Evolutionary conservation across 495 filamentous ascomycete genomes (phyloP), one percentile per base, ranked within the genome.

Genomic region (Neurospora sp.): DNA sequence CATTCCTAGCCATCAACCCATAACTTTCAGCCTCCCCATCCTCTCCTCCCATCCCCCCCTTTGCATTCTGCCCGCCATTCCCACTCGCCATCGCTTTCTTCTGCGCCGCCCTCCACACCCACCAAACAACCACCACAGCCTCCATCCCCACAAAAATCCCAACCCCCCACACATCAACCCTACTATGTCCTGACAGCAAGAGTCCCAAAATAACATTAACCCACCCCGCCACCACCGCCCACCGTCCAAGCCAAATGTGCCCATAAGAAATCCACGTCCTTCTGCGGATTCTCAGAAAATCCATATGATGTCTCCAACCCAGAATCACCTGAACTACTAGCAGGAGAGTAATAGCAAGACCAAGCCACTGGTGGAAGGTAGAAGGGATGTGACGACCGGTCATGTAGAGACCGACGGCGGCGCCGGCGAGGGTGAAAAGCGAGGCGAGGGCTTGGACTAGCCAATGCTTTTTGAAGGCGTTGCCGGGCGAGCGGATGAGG

Each of bases 291-390:
- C 72, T 68, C 40, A 80, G 3, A 53, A 80, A 81, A 31, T 53
- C 73, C 35, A 78, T 42, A 61, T 81, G 79, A 31, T 81, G 79
- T 48, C 79, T 72, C 79, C 79, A 81, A 8, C 79, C 79, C 22
- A 81, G 61, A 2, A 81, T 37, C 12, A 38, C 71, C 74, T 81
- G 79, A 7, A 75, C 41, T 0, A 46, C 48, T 1, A 80, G 42
- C 35, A 69, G 27, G 1, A 73, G 3, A 1, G 72, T 70, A 35
- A 80, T 71, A 2, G 12, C 70, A 1, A 74, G 41, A 11, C 79
- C 79, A 12, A 76, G 11, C 73, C 69, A 72, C 71, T 79, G 77
- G 44, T 80, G 79, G 20, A 70, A n/a, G 10, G 77, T 77, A 3
- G n/a, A 61, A 2, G 75, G 77, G 18, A 70, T 16, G 27, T 40